Conservation (phyloP, 306 rosid genomes). For the Quercus cerris region DNA sequence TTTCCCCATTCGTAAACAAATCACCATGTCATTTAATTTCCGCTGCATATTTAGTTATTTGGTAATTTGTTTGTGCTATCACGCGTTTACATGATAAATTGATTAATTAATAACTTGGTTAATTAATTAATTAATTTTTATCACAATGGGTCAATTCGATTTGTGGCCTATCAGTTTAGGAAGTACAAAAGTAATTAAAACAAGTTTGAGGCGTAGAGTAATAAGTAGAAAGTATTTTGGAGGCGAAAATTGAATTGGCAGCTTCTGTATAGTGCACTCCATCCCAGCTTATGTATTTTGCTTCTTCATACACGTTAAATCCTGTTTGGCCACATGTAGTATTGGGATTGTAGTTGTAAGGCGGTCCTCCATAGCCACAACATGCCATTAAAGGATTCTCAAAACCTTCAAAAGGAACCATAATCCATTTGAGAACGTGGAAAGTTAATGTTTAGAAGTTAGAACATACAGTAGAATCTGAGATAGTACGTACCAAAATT, state of each 20-base stretch:
- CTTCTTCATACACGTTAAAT: constrained; percentile 21
- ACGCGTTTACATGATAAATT: no score
- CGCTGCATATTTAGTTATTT: no score
- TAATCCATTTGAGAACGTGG: neutral
- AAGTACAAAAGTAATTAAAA: neutral
- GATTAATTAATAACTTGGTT: no score
- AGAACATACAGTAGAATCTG: neutral
- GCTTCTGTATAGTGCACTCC: constrained; percentile 26
- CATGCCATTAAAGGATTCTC: constrained; percentile 30
- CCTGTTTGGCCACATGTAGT: constrained; percentile 21
- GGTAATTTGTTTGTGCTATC: no score
- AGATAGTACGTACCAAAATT: constrained; percentile 13
- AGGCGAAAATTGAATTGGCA: constrained; percentile 5
- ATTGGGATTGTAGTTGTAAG: constrained; percentile 25
- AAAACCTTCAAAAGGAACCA: constrained; percentile 10
- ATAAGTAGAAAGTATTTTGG: constrained; percentile 24
- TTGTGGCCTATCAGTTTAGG: neutral
- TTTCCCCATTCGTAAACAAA: no score
- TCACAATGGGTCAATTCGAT: no score
- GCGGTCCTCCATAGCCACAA: constrained; percentile 37
- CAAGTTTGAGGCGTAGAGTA: constrained; percentile 14
- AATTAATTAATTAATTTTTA: no score
- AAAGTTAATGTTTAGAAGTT: neutral
- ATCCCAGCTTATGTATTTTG: constrained; percentile 32
- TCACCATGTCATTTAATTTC: no score